These are phyloP conservation scores for Pythium apleroticum DNA, from an alignment of 352 stramenopile species.

Conservation along the genomic window DNA sequence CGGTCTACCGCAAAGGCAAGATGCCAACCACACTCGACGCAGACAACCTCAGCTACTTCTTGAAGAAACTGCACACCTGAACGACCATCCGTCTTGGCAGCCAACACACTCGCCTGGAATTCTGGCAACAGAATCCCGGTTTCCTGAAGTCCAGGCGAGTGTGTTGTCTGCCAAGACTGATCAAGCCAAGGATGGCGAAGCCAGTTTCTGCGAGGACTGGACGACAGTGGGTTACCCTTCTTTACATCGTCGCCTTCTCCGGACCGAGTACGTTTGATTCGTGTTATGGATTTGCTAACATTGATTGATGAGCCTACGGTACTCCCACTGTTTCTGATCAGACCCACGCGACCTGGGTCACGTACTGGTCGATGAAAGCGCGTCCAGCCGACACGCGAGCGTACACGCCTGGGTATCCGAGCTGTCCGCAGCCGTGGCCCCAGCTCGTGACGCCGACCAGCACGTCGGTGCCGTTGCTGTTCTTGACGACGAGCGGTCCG, in stretches of 20 bases:
- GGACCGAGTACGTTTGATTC: too few relatives aligned
- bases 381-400: slow-evolving; percentile 32
- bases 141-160: too few relatives aligned
- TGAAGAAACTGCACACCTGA: background rate
- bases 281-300: background rate
- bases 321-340: background rate
- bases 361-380: slow-evolving; percentile 27
- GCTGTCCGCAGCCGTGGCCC: slow-evolving; percentile 37
- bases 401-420: slow-evolving; percentile 44
- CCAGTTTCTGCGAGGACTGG: too few relatives aligned
- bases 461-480: slow-evolving; percentile 25
- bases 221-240: too few relatives aligned
- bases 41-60: slow-evolving; percentile 52
- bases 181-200: too few relatives aligned
- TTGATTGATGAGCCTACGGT: background rate
- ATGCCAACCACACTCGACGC: slow-evolving; percentile 34
- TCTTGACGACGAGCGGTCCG: slow-evolving; percentile 33
- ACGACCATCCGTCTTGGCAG: too few relatives aligned
- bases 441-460: slow-evolving; percentile 40
- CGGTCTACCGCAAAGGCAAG: slow-evolving; percentile 70
- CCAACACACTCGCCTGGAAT: too few relatives aligned
- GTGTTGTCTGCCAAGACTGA: too few relatives aligned
- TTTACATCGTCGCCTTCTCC: too few relatives aligned
- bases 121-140: too few relatives aligned
- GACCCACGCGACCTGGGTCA: slow-evolving; percentile 12